phyloP scores from a whole-genome alignment of 805 yeast species.

The Yamadazyma takamatsuzukensis region DNA sequence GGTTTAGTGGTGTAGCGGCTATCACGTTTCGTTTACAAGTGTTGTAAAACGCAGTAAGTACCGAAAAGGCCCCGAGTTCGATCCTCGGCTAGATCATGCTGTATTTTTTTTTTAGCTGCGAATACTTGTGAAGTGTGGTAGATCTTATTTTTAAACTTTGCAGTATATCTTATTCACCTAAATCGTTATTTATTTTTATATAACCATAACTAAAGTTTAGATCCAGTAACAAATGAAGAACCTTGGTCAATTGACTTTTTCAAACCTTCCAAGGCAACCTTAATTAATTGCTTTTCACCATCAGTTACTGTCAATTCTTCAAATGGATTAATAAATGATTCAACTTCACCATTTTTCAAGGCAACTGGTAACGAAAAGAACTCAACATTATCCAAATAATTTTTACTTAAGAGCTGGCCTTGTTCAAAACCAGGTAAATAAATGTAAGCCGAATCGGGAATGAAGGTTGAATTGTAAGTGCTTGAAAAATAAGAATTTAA shows the following conservation, averaged over 20 bases:
- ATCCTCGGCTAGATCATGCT: slow-evolving; percentile 39
- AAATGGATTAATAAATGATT: slow-evolving; percentile 34
- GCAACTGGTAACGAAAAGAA: slow-evolving; percentile 49
- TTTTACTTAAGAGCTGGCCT: slow-evolving; percentile 41
- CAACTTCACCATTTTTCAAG: slow-evolving; percentile 35
- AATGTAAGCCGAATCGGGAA: slow-evolving; percentile 48
- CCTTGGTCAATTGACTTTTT: slow-evolving; percentile 39
- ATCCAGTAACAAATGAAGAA: slow-evolving; percentile 33
- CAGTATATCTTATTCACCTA: no score
- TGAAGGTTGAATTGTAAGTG: slow-evolving; percentile 13
- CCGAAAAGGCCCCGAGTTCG: slow-evolving; percentile 46
- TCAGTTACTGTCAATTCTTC: slow-evolving; percentile 24
- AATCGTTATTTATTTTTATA: no score
- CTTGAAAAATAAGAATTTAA: slow-evolving; percentile 27
- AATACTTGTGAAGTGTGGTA: no score
- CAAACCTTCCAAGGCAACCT: slow-evolving; percentile 38
- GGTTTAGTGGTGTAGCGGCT: slow-evolving; percentile 44
- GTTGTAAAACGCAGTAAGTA: slow-evolving; percentile 23
- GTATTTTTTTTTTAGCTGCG: slow-evolving; percentile 11
- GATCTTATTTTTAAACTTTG: no score
- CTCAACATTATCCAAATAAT: slow-evolving; percentile 34
- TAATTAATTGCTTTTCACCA: slow-evolving; percentile 30
- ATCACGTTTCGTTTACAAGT: slow-evolving; percentile 42
- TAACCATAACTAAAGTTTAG: slow-evolving; percentile 24
- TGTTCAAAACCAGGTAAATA: slow-evolving; percentile 52